These are phyloP conservation scores for Selaginella moellendorffii DNA, from an alignment of 75 land plant species.

Conservation along the genomic window DNA sequence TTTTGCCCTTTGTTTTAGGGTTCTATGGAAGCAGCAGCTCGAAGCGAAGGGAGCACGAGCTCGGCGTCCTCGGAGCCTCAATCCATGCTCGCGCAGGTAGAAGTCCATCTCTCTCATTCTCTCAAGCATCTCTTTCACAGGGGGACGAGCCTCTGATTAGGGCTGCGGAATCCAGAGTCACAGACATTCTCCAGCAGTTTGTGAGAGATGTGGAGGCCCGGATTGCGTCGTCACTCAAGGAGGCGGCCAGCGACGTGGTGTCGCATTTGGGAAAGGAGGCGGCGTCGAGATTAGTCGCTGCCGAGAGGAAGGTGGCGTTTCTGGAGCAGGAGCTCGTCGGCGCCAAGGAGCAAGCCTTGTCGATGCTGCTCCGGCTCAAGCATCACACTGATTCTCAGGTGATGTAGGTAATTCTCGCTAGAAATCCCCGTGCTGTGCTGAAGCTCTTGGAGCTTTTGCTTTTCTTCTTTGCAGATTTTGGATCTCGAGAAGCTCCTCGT, in stretches of 20 bases:
- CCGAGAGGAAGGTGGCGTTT: constrained; percentile 38
- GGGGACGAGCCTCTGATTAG: background rate
- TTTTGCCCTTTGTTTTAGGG: too few species aligned
- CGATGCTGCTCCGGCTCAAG: constrained; percentile 41
- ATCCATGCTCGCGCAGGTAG: background rate
- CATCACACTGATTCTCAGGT: constrained; percentile 55
- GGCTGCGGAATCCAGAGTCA: background rate
- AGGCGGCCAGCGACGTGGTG: constrained; percentile 27
- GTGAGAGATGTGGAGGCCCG: background rate
- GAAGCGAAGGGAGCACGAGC: background rate
- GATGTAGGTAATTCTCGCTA: background rate
- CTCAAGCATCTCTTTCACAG: background rate
- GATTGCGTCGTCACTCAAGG: background rate
- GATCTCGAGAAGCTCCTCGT: background rate
- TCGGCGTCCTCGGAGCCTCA: background rate
- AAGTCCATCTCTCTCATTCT: background rate
- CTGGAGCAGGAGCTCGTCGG: constrained; percentile 37
- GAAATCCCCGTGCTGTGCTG: background rate
- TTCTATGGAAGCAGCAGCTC: background rate
- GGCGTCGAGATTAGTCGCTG: constrained; percentile 42
- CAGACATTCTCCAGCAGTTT: background rate
- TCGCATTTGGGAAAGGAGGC: constrained; percentile 61
- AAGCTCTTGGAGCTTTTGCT: background rate
- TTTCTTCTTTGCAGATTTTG: background rate
- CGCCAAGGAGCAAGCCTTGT: constrained; percentile 51